Evolutionary conservation across 2,329 filamentous ascomycete genomes (phyloP), one percentile per base, ranked within the genome.

Genomic region (Cordyceps militaris): DNA sequence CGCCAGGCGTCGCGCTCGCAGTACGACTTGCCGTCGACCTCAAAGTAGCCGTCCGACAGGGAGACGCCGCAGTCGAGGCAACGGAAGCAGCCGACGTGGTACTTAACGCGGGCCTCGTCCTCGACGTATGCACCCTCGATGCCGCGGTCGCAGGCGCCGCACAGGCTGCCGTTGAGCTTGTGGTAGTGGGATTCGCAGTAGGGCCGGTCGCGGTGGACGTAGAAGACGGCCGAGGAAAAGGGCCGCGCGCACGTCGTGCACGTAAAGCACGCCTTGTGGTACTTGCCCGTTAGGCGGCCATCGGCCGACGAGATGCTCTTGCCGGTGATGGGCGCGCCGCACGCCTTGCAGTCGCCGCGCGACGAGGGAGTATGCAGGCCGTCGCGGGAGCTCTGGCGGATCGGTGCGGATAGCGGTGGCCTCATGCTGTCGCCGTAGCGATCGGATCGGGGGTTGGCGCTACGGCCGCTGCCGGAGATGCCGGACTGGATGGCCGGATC

Each of bases 121-220:
- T 96, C 91, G 38, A 97, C 78, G 66, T 96, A 99, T 64, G 92
- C 87, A 0, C 94, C 94, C 71, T 99, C 94, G 63, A 99, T 97
- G 14, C 94, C 94, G 11, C 78, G 77, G 62, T 88, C 82, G 70
- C 94, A 99, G 30, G 80, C 81, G 16, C 82, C 81, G 69, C 94
- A 99, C 1, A 97, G 75, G 48, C 90, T 96, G 52, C 88, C 87
- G 65, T 97, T 97, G 34, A 94, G 80, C 70, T 88, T 83, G 74
- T 99, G 94, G 69, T 97, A 99, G 72, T 97, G 91, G 51, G 86
- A 85, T 63, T 91, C 87, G 72, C 94, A 97, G 73, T 93, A 97
- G 0, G 94, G 94, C 59, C 84, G 80, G 72, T 99, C 91, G 62
- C 88, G 75, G 60, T 91, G 82, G 11, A 99, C 92, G 69, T 99